Evolutionary conservation across 768 basidiomycete species (phyloP), one percentile per base, ranked within the genome.

Genomic region (Collybiopsis luxurians): DNA sequence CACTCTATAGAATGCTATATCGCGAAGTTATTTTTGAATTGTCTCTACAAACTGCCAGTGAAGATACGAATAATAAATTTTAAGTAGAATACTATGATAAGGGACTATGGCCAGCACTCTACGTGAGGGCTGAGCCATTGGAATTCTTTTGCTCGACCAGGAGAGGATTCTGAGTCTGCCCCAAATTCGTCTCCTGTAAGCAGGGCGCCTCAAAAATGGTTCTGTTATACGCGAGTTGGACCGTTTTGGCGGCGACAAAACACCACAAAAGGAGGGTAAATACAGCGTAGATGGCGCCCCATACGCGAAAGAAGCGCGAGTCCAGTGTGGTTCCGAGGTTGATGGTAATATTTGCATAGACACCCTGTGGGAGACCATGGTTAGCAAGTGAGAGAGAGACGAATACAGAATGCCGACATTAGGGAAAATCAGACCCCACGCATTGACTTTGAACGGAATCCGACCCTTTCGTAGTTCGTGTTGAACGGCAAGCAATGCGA

Each of bases 391-490:
- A 50, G 30, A 5, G 49, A 15, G 50, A 36, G 44, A 51, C 17
- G 21, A 50, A 13, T 15, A 12, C 2, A 13, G 23, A 10, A 26
- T 31, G 68, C 81, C 38, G 60, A 83, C 88, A 60, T 87, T 88
- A 4, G 88, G 87, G 64, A 89, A 89, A 59, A 89, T 82, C 39
- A 86, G 67, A 7, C 83, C 84, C 88, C 88, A 89, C 62, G 81
- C 85, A 0, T 80, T 71, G 17, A 86, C 65, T 55, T 73, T 74
- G 67, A 88, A 90, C 6, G 77, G 71, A 21, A 87, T 68, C 1
- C 63, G 69, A 0, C 66, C 65, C 43, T 71, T 73, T 15, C 77
- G 71, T 0, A 80, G 58, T 1, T 76, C 71, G 26, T 81, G 66
- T 39, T 69, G 66, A 1, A 87, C 62, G 11, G 75, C 82, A 31